Percentiles rank a stretch among this genome's conserved stretches.
These are phyloP conservation scores for Salicornia ramosissima DNA, from an alignment of 148 eudicot genomes.

Conservation along the genomic window DNA sequence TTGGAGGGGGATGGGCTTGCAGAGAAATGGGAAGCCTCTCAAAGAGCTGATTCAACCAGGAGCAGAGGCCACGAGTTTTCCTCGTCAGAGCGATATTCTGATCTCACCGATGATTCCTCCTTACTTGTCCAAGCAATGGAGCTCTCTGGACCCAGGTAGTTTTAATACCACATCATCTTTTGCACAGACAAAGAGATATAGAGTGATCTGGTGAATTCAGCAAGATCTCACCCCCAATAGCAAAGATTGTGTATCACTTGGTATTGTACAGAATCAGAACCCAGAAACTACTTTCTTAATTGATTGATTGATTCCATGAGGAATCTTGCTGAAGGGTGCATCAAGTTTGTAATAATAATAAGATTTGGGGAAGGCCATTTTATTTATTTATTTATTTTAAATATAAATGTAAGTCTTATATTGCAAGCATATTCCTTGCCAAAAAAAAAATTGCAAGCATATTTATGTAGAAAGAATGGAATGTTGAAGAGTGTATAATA, in stretches of 20 bases:
- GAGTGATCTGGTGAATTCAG: background rate
- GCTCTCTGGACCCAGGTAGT: constrained; percentile 90
- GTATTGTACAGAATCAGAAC: constrained; percentile 27
- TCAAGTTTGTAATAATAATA: constrained; percentile 11
- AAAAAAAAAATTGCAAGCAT: constrained; percentile 23
- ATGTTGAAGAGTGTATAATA: constrained; percentile 19
- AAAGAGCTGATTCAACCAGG: constrained; percentile 66
- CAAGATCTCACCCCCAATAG: background rate
- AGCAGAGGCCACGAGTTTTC: constrained; percentile 69
- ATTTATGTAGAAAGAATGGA: constrained; percentile 8
- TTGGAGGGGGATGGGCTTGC: constrained; percentile 96
- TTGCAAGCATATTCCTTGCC: too few species aligned
- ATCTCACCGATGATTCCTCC: constrained; percentile 89
- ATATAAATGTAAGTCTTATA: background rate
- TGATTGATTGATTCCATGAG: background rate
- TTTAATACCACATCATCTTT: background rate
- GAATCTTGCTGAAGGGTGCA: constrained; percentile 14
- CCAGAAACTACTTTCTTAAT: constrained; percentile 9
- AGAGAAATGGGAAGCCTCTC: constrained; percentile 96
- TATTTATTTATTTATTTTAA: background rate
- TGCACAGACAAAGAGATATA: background rate
- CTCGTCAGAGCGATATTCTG: constrained; percentile 83
- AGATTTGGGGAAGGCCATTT: background rate
- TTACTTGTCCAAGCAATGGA: constrained; percentile 91
- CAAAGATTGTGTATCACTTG: constrained; percentile 11